A percentile compares a stretch with the other conserved stretches of the same genome.
Conservation (phyloP, 2,329 filamentous ascomycete species). For the Cladosporium sp. region DNA sequence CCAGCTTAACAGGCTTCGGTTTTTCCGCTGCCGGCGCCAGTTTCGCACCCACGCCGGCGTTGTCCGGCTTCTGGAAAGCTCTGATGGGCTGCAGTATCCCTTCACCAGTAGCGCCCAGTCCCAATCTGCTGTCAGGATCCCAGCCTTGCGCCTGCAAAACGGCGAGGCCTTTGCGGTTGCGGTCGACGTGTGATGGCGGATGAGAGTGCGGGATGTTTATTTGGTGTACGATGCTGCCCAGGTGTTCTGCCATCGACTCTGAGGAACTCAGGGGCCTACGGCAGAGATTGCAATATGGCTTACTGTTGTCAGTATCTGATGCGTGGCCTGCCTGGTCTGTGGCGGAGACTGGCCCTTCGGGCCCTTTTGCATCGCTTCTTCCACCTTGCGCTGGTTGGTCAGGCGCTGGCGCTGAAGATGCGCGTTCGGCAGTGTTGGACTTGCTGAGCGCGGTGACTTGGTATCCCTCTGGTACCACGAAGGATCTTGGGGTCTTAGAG, state of each 20-base stretch:
- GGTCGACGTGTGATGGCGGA: conserved; percentile 65
- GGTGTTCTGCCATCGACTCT: conserved; percentile 39
- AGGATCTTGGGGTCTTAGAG: conserved; percentile 12
- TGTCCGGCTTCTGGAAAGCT: conserved; percentile 64
- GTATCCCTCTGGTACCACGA: conserved; percentile 52
- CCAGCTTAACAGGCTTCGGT: conserved; percentile 48
- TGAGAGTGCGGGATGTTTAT: conserved; percentile 62
- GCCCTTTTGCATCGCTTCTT: not conserved
- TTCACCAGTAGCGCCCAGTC: conserved; percentile 61
- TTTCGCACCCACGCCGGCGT: conserved; percentile 61
- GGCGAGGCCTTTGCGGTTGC: conserved; percentile 61
- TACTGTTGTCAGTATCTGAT: not conserved
- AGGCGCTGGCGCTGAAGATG: conserved; percentile 3
- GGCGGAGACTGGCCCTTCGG: not conserved
- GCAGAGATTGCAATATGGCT: conserved; percentile 30
- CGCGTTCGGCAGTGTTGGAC: conserved; percentile 9
- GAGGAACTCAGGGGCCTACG: conserved; percentile 7
- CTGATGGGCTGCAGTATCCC: conserved; percentile 75
- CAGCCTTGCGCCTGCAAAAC: conserved; percentile 64
- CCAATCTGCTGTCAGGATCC: conserved; percentile 65
- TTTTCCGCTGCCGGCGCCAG: conserved; percentile 48
- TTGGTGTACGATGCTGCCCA: conserved; percentile 63
- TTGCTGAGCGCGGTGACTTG: conserved; percentile 56
- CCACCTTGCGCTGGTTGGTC: not conserved
- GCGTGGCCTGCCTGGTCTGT: conserved; percentile 2